Conservation (phyloP, 306 rosid species). For the Castanopsis chinensis region DNA sequence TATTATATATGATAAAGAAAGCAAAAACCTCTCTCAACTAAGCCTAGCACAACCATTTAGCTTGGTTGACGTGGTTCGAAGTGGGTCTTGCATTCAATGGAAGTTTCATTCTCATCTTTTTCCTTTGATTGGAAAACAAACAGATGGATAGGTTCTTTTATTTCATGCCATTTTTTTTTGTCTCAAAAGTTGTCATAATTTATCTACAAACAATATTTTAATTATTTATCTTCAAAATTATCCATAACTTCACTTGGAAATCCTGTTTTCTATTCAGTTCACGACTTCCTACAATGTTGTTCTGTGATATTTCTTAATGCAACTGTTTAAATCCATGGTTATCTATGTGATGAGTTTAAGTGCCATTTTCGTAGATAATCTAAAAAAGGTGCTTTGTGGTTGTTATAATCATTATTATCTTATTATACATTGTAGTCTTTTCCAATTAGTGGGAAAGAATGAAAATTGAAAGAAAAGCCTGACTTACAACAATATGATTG, state of each 20-base stretch:
- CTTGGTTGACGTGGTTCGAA: not conserved
- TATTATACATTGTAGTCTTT: no score
- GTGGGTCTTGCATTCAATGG: no score
- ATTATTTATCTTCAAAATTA: not conserved
- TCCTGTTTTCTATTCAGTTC: not conserved
- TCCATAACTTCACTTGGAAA: not conserved
- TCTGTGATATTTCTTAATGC: not conserved
- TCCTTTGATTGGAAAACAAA: not conserved
- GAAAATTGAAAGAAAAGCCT: not conserved
- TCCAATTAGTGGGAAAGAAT: no score
- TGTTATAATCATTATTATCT: no score
- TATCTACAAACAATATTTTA: not conserved
- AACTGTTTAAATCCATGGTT: not conserved
- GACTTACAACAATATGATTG: not conserved
- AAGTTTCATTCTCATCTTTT: not conserved
- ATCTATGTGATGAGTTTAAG: not conserved
- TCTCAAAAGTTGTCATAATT: not conserved
- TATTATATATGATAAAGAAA: no score
- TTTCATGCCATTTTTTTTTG: not conserved
- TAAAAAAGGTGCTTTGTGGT: no score
- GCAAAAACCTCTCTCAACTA: not conserved
- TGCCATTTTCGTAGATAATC: not conserved
- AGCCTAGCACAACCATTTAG: no score
- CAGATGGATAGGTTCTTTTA: slow-evolving; percentile 31
- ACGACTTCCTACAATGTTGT: not conserved